These are phyloP conservation scores for Pisolithus tinctorius DNA, from an alignment of 768 basidiomycete species.

Conservation along the genomic window DNA sequence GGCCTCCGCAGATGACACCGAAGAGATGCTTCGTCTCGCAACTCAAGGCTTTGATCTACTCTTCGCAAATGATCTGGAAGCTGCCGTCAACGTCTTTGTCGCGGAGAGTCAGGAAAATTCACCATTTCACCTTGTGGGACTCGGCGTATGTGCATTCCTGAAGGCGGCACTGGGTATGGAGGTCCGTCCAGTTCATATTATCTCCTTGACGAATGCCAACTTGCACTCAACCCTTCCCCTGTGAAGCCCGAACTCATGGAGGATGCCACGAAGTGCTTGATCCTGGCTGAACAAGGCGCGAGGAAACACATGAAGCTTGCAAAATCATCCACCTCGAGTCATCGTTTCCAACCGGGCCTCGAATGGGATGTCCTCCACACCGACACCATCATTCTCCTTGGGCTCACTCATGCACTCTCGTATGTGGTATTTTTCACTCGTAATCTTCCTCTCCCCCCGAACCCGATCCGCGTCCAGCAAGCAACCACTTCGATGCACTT, in stretches of 20 bases:
- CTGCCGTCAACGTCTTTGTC: conserved; percentile 45
- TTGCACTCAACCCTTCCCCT: not conserved
- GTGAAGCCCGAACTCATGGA: conserved; percentile 38
- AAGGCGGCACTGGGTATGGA: conserved; percentile 82
- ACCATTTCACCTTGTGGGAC: conserved; percentile 68
- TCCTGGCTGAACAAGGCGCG: conserved; percentile 38
- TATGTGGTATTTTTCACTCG: conserved; percentile 20
- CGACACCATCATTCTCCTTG: conserved; percentile 64
- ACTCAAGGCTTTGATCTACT: conserved; percentile 58
- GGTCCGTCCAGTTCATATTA: conserved; percentile 28
- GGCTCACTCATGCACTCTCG: conserved; percentile 67
- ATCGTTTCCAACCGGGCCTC: conserved; percentile 52
- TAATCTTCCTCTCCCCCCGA: not conserved
- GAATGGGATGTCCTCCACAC: conserved; percentile 77
- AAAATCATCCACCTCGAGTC: conserved; percentile 25
- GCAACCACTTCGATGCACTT: not conserved
- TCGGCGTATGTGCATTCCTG: conserved; percentile 66
- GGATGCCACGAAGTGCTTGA: conserved; percentile 52
- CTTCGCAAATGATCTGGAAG: conserved; percentile 59
- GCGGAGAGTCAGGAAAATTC: conserved; percentile 31
- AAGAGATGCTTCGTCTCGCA: conserved; percentile 28
- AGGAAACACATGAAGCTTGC: conserved; percentile 38
- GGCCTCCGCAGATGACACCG: conserved; percentile 16
- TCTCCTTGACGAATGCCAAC: not conserved
- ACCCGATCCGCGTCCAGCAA: no score